Percentiles rank a stretch among this genome's conserved stretches.
phyloP scores from a whole-genome alignment of 108 stramenopile species.

The Halocafeteria seosinensis region DNA sequence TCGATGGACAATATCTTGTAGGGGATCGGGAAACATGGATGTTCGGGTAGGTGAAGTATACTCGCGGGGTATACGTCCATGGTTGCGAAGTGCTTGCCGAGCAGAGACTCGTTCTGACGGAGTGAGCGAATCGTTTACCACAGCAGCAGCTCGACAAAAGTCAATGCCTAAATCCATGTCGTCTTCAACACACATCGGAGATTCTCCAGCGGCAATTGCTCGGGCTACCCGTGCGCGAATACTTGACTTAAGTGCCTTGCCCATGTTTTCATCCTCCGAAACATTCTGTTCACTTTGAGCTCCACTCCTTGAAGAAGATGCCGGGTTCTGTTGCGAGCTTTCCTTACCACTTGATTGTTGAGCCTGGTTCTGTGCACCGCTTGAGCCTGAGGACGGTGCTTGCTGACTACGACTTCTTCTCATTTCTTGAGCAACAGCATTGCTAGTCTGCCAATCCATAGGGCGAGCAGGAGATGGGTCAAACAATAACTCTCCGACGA shows the following conservation, averaged over 20 bases:
- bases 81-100: neutral
- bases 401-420: no score
- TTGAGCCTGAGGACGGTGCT: no score
- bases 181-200: neutral
- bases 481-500: neutral
- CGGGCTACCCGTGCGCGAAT: no score
- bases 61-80: neutral
- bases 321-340: neutral
- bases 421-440: no score
- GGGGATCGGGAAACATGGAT: constrained; percentile 8
- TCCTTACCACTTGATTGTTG: neutral
- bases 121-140: neutral
- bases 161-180: neutral
- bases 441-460: no score
- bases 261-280: no score
- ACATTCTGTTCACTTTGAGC: no score
- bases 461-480: neutral
- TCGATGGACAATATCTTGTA: constrained; percentile 44
- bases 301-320: no score
- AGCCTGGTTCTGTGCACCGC: no score
- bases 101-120: neutral
- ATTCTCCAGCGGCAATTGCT: no score
- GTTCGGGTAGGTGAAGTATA: neutral
- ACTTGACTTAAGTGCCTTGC: no score
- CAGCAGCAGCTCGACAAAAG: neutral